Conservation (phyloP, 2,329 filamentous ascomycete species). For the Sporothrix inflata region DNA sequence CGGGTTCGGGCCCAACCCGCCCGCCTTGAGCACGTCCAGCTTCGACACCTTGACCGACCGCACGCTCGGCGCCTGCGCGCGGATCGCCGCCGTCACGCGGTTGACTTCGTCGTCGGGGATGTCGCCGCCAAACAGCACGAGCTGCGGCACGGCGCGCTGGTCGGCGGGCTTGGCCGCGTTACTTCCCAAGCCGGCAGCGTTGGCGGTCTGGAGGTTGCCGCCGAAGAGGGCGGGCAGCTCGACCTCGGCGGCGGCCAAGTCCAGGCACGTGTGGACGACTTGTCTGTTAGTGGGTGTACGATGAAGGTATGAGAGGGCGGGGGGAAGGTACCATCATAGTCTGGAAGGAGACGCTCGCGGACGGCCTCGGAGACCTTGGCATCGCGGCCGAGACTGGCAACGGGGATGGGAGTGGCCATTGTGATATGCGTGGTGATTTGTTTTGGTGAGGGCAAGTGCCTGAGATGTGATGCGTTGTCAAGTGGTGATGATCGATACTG, state of each 20-base stretch:
- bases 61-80: conserved; percentile 21
- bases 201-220: conserved; percentile 76
- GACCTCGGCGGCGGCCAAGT: conserved; percentile 75
- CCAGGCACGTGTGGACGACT: conserved; percentile 34
- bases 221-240: conserved; percentile 94
- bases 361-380: conserved; percentile 33
- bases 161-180: conserved; percentile 30
- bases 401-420: conserved; percentile 31
- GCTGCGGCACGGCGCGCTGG: conserved; percentile 34
- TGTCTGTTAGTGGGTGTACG: neutral
- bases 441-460: neutral
- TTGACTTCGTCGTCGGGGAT: conserved; percentile 33
- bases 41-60: conserved; percentile 37
- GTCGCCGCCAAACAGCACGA: conserved; percentile 37
- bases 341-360: conserved; percentile 30
- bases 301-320: neutral
- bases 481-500: neutral
- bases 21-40: conserved; percentile 38
- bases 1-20: conserved; percentile 38
- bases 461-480: neutral
- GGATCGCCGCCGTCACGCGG: conserved; percentile 32
- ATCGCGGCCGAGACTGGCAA: conserved; percentile 33
- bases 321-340: conserved; percentile 30
- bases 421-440: no score
- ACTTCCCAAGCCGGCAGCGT: conserved; percentile 35